Evolutionary conservation across 1,139 yeast species (phyloP), one percentile per base, ranked within the genome.

Genomic region (Suhomyces bribrorum): DNA sequence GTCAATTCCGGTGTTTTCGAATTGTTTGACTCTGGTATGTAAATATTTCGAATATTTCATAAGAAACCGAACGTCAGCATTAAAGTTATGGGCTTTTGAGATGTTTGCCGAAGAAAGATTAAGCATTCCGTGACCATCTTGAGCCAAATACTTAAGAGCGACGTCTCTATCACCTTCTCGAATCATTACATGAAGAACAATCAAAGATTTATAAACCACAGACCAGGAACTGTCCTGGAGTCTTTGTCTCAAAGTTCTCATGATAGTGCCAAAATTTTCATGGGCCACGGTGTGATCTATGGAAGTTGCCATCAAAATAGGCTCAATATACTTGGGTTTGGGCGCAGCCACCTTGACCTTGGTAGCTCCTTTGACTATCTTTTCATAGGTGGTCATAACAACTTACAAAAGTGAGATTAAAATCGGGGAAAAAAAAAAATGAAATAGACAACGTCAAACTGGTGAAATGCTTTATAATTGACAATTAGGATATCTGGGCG

Each of bases 241-340:
- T 38, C 96, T 67, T 18, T 57, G 51, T 17, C 73, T 74, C 43
- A 92, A 65, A 1, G 84, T 69, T 37, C 75, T 69, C 81, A 89
- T 82, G 26, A 89, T 83, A 13, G 82, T 77, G 40, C 74, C 73
- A 53, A 90, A 79, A 49, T 84, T 83, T 25, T 77, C 82, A 12
- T 77, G 63, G 18, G 62, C 67, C 1, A 62, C 54, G 7, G 61
- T 53, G 45, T 66, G 71, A 40, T 67, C 72, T 27, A 61, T 56
- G 44, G 66, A 64, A 0, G 97, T 87, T 4, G 95, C 84, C 70
- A 85, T 75, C 34, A 92, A 73, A 41, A 92, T 86, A 2, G 97
- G 97, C 62, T 89, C 96, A 40, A 90, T 83, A 58, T 92, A 94
- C 59, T 94, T 92, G 31, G 95, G 85, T 65, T 92, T 92, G 12